phyloP scores from a whole-genome alignment of 2,329 filamentous ascomycete species.

The Escovopsis sp. region DNA sequence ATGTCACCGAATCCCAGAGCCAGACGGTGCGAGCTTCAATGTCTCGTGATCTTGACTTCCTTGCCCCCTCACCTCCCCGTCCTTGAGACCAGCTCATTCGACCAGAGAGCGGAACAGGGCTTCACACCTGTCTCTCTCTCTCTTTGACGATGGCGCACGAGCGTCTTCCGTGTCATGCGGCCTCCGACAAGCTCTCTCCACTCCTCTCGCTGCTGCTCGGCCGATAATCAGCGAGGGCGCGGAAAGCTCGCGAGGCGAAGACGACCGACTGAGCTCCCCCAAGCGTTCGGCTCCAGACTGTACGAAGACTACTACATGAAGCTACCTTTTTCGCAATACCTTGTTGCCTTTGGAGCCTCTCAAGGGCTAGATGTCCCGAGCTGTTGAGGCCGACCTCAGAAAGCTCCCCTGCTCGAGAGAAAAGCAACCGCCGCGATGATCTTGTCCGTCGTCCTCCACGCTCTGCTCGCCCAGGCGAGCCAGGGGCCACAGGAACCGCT shows the following conservation, averaged over 20 bases:
- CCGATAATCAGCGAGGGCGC: background rate
- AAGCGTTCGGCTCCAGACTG: too few relatives aligned
- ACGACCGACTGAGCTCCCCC: background rate
- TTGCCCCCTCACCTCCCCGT: background rate
- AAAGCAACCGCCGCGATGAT: background rate
- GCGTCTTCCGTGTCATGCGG: background rate
- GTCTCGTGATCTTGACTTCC: conserved; percentile 4
- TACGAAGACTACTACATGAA: too few relatives aligned
- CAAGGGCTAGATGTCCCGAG: too few relatives aligned
- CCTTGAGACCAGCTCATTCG: conserved; percentile 3
- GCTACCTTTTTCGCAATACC: too few relatives aligned
- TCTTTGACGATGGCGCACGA: background rate
- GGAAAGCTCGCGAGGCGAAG: background rate
- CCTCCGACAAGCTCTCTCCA: background rate
- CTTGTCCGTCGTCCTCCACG: background rate
- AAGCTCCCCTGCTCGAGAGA: too few relatives aligned
- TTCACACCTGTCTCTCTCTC: background rate
- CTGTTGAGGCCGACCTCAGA: too few relatives aligned
- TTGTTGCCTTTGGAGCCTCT: too few relatives aligned
- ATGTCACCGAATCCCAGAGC: too few relatives aligned
- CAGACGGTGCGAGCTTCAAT: too few relatives aligned
- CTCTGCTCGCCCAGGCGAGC: background rate
- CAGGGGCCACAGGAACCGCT: conserved; percentile 3
- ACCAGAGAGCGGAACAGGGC: background rate
- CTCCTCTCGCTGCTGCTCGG: background rate